These are phyloP conservation scores for Aspergillus sclerotioniger DNA, from an alignment of 495 filamentous ascomycete species.

Conservation along the genomic window DNA sequence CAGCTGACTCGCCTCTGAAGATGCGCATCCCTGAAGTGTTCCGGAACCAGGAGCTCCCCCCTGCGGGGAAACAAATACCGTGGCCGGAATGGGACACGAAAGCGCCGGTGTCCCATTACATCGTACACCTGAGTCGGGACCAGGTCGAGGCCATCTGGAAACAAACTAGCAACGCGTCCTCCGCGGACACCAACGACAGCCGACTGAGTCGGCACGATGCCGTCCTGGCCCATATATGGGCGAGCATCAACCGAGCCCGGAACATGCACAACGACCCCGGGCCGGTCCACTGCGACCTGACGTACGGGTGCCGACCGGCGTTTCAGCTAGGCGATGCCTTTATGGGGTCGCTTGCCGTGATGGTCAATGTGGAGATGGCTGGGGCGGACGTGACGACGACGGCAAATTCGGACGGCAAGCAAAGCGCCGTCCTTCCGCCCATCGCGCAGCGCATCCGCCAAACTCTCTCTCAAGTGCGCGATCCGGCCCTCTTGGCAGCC, in stretches of 20 bases:
- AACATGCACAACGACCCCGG: slow-evolving; percentile 15
- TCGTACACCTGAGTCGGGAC: slow-evolving; percentile 23
- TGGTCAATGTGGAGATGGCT: slow-evolving; percentile 27
- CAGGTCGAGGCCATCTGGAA: slow-evolving; percentile 21
- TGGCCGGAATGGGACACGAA: slow-evolving; percentile 28
- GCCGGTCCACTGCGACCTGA: slow-evolving; percentile 26
- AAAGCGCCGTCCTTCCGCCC: not conserved
- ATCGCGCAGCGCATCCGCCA: slow-evolving; percentile 23
- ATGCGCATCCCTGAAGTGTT: slow-evolving; percentile 17
- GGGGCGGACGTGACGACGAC: slow-evolving; percentile 8
- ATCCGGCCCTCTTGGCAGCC: slow-evolving; percentile 18
- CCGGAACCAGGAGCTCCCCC: slow-evolving; percentile 11
- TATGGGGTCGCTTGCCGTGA: slow-evolving; percentile 25
- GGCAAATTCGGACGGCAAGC: not conserved
- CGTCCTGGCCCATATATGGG: slow-evolving; percentile 34
- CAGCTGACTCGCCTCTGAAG: slow-evolving; percentile 13
- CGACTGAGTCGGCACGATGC: slow-evolving; percentile 31
- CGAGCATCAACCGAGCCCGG: slow-evolving; percentile 27
- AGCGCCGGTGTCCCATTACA: slow-evolving; percentile 21
- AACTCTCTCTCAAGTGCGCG: slow-evolving; percentile 22
- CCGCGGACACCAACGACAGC: not conserved
- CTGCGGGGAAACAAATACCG: slow-evolving; percentile 22
- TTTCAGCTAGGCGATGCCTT: slow-evolving; percentile 22
- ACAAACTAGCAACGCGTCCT: not conserved
- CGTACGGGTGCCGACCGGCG: slow-evolving; percentile 17